Evolutionary conservation across 495 filamentous ascomycete species (phyloP).

Genomic region (Geopyxis carbonaria): DNA sequence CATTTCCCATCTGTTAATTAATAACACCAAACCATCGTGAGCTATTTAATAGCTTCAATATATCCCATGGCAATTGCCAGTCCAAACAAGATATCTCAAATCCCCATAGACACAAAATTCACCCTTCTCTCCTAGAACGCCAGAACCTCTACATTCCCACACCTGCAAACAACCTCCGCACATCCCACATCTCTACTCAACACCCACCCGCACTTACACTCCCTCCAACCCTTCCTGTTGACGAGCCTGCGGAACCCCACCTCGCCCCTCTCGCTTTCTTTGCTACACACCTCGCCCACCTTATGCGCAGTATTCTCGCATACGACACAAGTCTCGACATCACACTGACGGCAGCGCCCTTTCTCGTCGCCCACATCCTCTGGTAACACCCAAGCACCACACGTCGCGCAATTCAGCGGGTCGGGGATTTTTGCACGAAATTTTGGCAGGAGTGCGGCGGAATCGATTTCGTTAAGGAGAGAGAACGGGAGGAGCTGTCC

Average conservation of each 20-base stretch:
- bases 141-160: neutral
- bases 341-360: no score
- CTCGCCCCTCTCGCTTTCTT: neutral
- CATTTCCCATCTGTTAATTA: no score
- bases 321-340: conserved; percentile 1
- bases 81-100: neutral
- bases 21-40: neutral
- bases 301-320: neutral
- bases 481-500: conserved; percentile 2
- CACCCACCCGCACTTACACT: conserved; percentile 1
- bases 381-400: neutral
- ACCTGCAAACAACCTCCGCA: conserved; percentile 2
- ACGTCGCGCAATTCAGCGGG: neutral
- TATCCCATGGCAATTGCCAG: neutral
- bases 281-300: conserved; percentile 1
- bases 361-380: conserved; percentile 3
- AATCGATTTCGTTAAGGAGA: neutral
- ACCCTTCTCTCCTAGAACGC: neutral
- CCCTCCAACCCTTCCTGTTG: neutral
- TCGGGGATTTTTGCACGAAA: neutral
- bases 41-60: neutral
- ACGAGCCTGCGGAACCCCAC: neutral
- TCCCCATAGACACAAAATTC: neutral
- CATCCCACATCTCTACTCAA: conserved; percentile 1
- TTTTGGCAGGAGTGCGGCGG: neutral